Evolutionary conservation across 768 basidiomycete genomes (phyloP), one percentile per base, ranked within the genome.

Genomic region (Hygrophoropsis aurantiaca): DNA sequence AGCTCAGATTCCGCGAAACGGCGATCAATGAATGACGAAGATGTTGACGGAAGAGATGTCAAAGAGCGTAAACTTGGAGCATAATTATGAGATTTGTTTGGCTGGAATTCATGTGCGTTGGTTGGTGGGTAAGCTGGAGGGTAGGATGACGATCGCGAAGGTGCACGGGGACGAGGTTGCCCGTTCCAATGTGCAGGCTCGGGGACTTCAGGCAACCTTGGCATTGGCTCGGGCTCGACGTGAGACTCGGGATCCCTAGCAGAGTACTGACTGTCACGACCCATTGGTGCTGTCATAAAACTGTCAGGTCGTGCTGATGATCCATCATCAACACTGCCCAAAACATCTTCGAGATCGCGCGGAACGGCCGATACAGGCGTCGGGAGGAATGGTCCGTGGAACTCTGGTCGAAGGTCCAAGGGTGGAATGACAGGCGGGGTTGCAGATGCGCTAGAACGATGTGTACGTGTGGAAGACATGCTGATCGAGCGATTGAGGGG

Each of bases 401-500:
- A 80, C 25, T 74, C 74, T 11, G 82, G 81, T 24, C 72, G 71
- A 16, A 83, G 62, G 57, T 85, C 82, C 26, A 85, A 64, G 4
- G 82, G 79, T 3, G 82, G 80, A 33, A 87, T 80, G 16, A 64
- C 66, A 1, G 82, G 81, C 3, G 67, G 71, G 18, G 70, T 57
- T 49, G 62, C 57, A 51, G 61, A 53, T 51, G 56, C 56, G 11
- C 67, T 66, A 4, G 81, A 80, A 27, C 71, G 62, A 46, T 83
- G 77, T 1, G 80, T 83, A 36, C 74, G 74, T 13, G 81, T 81
- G 2, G 85, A 87, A 1, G 76, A 78, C 48, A 84, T 74, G 20
- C 83, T 85, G 35, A 77, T 69, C 5, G 85, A 82, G 26, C 85
- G 73, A 57, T 85, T 87, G 47, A 87, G 64, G 11, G 79, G 81